A percentile compares a stretch with the other conserved stretches of the same genome.
phyloP scores from a whole-genome alignment of 371 early-diverging fungal species.

The Mucor irregularis region DNA sequence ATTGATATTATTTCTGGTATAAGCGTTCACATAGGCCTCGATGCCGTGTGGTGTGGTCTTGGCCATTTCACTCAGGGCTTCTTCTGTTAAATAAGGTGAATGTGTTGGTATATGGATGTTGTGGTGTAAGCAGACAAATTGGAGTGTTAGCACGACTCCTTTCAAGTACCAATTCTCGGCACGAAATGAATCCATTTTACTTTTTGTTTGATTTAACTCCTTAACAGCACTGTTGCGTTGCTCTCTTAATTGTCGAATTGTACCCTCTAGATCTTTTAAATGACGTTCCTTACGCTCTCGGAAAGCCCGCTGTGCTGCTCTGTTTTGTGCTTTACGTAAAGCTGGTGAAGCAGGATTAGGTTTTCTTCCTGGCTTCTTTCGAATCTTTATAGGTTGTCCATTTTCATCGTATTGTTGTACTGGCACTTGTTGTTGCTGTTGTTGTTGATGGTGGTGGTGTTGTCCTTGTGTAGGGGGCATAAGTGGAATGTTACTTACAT shows the following conservation, averaged over 20 bases:
- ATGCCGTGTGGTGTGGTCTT: constrained; percentile 39
- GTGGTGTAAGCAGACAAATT: constrained; percentile 43
- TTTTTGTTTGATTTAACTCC: constrained; percentile 49
- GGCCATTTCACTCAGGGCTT: constrained; percentile 31
- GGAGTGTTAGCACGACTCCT: constrained; percentile 52
- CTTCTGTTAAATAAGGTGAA: constrained; percentile 41
- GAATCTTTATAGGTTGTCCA: constrained; percentile 20
- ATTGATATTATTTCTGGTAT: constrained; percentile 36
- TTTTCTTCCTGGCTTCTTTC: constrained; percentile 70
- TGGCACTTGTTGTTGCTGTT: constrained; percentile 14
- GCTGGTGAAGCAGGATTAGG: constrained; percentile 68
- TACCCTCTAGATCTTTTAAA: constrained; percentile 60
- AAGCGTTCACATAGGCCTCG: constrained; percentile 43
- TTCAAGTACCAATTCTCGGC: constrained; percentile 61
- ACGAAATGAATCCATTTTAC: constrained; percentile 49
- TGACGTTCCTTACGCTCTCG: constrained; percentile 79
- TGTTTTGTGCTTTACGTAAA: constrained; percentile 76
- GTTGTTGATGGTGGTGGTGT: constrained; percentile 10
- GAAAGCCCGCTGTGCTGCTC: constrained; percentile 80
- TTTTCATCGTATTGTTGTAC: constrained; percentile 14
- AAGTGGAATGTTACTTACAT: constrained; percentile 21
- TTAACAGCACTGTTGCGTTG: constrained; percentile 36
- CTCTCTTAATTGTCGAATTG: constrained; percentile 64
- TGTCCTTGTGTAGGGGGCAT: not conserved
- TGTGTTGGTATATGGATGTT: constrained; percentile 42